Percentiles rank a stretch among this genome's conserved stretches.
Evolutionary conservation across 2,329 filamentous ascomycete genomes (phyloP).

Genomic region (Diaporthe sp.): DNA sequence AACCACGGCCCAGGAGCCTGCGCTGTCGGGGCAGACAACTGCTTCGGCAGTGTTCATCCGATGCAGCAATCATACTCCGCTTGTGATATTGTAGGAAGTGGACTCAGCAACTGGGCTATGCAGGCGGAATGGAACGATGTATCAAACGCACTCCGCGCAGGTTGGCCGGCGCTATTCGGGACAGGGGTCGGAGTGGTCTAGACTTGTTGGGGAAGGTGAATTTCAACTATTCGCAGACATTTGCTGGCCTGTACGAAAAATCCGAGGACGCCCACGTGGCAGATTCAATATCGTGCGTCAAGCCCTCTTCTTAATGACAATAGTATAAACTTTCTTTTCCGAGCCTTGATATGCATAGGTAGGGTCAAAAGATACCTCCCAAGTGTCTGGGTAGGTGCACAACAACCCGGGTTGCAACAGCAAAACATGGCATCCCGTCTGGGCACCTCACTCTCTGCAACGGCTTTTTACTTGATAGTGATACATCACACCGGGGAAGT

Average conservation of each 20-base stretch:
- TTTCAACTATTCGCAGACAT: neutral
- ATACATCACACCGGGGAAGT: slow-evolving; percentile 9
- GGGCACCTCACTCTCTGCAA: neutral
- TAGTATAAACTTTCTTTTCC: neutral
- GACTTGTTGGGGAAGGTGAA: slow-evolving; percentile 10
- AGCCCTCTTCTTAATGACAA: neutral
- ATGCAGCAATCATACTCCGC: slow-evolving; percentile 22
- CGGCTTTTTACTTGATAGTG: neutral
- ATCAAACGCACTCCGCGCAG: slow-evolving; percentile 25
- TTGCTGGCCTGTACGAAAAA: neutral
- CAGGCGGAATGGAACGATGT: slow-evolving; percentile 17
- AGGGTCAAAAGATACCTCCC: neutral
- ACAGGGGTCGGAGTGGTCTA: slow-evolving; percentile 17
- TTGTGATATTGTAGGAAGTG: neutral
- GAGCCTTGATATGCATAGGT: neutral
- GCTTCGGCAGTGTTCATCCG: slow-evolving; percentile 21
- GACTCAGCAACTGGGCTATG: slow-evolving; percentile 4
- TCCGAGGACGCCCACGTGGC: slow-evolving; percentile 23
- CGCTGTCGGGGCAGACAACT: slow-evolving; percentile 3
- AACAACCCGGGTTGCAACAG: slow-evolving; percentile 5
- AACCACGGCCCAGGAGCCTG: neutral
- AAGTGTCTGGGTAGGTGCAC: neutral
- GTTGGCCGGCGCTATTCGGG: slow-evolving; percentile 19
- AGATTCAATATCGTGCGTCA: neutral
- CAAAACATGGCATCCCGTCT: neutral